phyloP scores from a whole-genome alignment of 1,284 basidiomycete species.

The Rhodotorula sp. region DNA sequence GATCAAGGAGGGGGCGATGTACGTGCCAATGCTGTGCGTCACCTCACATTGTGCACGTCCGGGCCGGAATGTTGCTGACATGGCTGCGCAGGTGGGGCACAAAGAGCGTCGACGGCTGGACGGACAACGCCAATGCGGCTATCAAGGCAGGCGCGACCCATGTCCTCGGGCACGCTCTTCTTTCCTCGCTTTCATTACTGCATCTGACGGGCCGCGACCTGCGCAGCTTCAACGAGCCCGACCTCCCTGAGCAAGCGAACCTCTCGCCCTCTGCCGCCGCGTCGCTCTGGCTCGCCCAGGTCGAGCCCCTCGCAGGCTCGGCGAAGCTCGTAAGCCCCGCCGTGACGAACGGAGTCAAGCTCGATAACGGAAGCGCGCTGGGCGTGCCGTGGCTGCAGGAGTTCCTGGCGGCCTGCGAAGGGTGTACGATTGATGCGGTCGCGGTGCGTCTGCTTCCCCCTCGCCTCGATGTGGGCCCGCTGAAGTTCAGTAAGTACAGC shows the following conservation, averaged over 20 bases:
- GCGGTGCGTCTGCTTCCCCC: slow-evolving; percentile 4
- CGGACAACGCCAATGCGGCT: slow-evolving; percentile 1
- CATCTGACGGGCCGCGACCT: too few relatives aligned
- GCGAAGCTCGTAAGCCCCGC: slow-evolving; percentile 43
- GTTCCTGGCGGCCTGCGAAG: slow-evolving; percentile 12
- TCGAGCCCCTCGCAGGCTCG: slow-evolving; percentile 26
- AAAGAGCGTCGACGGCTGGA: slow-evolving; percentile 18
- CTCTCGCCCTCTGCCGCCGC: slow-evolving; percentile 26
- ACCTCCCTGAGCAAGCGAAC: slow-evolving; percentile 35
- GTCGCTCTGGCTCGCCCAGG: slow-evolving; percentile 16
- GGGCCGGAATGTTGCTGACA: too few relatives aligned
- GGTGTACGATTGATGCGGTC: slow-evolving; percentile 26
- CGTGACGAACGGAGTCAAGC: slow-evolving; percentile 33
- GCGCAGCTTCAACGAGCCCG: slow-evolving; percentile 39
- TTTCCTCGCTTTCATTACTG: too few relatives aligned
- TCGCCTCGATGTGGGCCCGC: too few relatives aligned
- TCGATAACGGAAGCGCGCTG: slow-evolving; percentile 15
- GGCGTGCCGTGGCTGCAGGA: slow-evolving; percentile 30
- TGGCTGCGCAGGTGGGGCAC: slow-evolving; percentile 11
- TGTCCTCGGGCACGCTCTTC: slow-evolving; percentile 21
- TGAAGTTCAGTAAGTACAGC: neutral
- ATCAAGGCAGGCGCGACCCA: slow-evolving; percentile 24
- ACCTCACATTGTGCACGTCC: neutral
- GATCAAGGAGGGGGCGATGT: slow-evolving; percentile 19
- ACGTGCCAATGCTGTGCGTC: slow-evolving; percentile 34